Evolutionary conservation across 805 yeast genomes (phyloP).

Genomic region (Candida peoriensis): DNA sequence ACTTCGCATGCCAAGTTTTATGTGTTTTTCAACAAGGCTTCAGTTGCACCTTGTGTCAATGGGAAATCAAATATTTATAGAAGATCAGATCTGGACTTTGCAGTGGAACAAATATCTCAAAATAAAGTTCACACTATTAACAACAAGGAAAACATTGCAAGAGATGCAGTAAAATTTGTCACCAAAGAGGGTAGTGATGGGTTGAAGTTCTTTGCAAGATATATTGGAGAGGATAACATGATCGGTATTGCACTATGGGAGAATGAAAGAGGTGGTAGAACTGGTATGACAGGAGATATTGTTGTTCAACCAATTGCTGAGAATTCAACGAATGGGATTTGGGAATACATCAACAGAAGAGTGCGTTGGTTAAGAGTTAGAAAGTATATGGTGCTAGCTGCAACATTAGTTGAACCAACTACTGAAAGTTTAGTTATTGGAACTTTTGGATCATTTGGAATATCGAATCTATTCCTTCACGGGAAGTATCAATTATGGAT

Average conservation of each 20-base stretch:
- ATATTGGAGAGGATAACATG: constrained; percentile 92
- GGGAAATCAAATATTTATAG: constrained; percentile 84
- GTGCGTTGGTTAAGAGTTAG: constrained; percentile 84
- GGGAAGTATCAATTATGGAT: constrained; percentile 30
- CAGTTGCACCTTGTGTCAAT: constrained; percentile 84
- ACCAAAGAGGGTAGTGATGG: constrained; percentile 36
- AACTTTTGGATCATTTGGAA: constrained; percentile 55
- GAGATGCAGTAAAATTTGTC: constrained; percentile 27
- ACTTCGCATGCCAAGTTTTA: constrained; percentile 86
- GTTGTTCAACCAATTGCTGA: constrained; percentile 69
- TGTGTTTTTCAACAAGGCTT: constrained; percentile 65
- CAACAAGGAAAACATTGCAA: constrained; percentile 32
- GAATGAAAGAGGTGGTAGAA: constrained; percentile 58
- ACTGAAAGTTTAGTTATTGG: constrained; percentile 76
- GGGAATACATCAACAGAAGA: constrained; percentile 62
- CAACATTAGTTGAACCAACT: constrained; percentile 81
- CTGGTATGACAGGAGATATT: constrained; percentile 74
- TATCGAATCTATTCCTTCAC: constrained; percentile 40
- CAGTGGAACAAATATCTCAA: constrained; percentile 41
- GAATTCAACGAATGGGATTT: constrained; percentile 31
- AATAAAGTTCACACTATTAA: constrained; percentile 23
- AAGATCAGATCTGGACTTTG: constrained; percentile 54
- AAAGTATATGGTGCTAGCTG: constrained; percentile 80
- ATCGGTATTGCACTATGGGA: constrained; percentile 85
- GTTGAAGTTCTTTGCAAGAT: constrained; percentile 65